Evolutionary conservation across 306 rosid species (phyloP).

Genomic region (Oemleria cerasiformis): DNA sequence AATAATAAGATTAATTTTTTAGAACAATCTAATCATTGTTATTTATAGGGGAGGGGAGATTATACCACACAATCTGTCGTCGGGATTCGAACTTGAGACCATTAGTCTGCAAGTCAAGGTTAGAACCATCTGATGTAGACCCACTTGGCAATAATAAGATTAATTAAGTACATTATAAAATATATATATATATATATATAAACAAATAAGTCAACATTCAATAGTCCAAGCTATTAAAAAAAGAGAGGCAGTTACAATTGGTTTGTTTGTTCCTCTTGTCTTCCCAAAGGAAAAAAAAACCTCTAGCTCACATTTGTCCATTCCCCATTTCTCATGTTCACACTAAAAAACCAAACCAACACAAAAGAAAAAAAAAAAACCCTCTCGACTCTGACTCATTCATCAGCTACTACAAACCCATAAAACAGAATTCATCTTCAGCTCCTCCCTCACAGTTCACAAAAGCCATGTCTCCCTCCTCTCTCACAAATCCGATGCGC

Average conservation of each 20-base stretch:
- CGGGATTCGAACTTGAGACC: too few relatives aligned
- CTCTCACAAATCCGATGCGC: not conserved
- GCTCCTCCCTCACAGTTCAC: not conserved
- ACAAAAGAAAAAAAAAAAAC: not conserved
- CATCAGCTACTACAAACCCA: not conserved
- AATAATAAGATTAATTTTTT: too few relatives aligned
- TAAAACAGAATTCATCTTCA: not conserved
- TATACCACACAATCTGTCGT: too few relatives aligned
- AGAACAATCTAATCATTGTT: too few relatives aligned
- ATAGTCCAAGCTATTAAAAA: slow-evolving; percentile 30
- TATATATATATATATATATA: not conserved
- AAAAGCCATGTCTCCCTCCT: slow-evolving; percentile 3
- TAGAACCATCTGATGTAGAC: too few relatives aligned
- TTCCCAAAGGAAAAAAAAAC: not conserved
- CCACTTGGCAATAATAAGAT: too few relatives aligned
- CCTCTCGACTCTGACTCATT: not conserved
- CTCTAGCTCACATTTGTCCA: not conserved
- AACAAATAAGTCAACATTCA: slow-evolving; percentile 26
- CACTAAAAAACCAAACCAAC: not conserved
- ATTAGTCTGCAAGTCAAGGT: too few relatives aligned
- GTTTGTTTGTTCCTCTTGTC: slow-evolving; percentile 1
- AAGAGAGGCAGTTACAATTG: not conserved
- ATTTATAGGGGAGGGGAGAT: too few relatives aligned
- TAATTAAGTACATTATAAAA: too few relatives aligned
- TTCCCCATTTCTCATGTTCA: slow-evolving; percentile 1